These are phyloP conservation scores for Neofusicoccum cordaticola DNA, from an alignment of 2,329 filamentous ascomycete species.

Conservation along the genomic window DNA sequence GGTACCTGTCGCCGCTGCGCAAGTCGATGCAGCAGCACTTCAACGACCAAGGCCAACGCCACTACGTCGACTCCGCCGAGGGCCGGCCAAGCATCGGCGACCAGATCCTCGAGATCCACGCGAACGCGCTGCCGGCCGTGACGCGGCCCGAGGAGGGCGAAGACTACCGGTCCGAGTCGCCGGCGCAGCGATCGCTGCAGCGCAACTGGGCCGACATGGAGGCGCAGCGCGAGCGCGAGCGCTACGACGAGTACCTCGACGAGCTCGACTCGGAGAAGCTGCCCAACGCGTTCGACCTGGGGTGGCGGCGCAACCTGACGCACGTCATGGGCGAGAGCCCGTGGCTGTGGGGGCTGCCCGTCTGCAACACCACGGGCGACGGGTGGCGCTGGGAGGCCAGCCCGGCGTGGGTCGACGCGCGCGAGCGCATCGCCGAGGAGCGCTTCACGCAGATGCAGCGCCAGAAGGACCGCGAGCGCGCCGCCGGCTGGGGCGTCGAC, in stretches of 20 bases:
- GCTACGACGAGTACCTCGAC: constrained; percentile 80
- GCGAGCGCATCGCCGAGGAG: constrained; percentile 56
- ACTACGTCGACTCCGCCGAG: constrained; percentile 38
- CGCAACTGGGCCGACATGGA: constrained; percentile 29
- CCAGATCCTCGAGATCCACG: constrained; percentile 76
- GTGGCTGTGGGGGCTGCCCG: constrained; percentile 73
- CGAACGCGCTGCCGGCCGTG: constrained; percentile 76
- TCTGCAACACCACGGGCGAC: constrained; percentile 83
- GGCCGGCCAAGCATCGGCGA: constrained; percentile 51
- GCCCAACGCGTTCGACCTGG: constrained; percentile 90
- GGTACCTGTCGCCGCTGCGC: constrained; percentile 80
- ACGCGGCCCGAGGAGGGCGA: constrained; percentile 75
- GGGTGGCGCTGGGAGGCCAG: constrained; percentile 94
- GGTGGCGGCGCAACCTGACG: constrained; percentile 72
- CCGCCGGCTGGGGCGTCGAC: constrained; percentile 63
- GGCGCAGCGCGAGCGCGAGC: constrained; percentile 60
- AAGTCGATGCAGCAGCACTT: constrained; percentile 66
- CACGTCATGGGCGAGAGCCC: constrained; percentile 78
- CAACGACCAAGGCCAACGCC: constrained; percentile 34
- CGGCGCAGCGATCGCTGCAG: constrained; percentile 44
- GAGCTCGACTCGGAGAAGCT: constrained; percentile 84
- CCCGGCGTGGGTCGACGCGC: constrained; percentile 70
- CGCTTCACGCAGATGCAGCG: constrained; percentile 40
- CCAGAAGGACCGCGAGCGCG: constrained; percentile 62
- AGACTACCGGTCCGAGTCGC: constrained; percentile 32